Evolutionary conservation across 2,329 filamentous ascomycete genomes (phyloP), one percentile per base, ranked within the genome.

Genomic region (Fusarium oxysporum): DNA sequence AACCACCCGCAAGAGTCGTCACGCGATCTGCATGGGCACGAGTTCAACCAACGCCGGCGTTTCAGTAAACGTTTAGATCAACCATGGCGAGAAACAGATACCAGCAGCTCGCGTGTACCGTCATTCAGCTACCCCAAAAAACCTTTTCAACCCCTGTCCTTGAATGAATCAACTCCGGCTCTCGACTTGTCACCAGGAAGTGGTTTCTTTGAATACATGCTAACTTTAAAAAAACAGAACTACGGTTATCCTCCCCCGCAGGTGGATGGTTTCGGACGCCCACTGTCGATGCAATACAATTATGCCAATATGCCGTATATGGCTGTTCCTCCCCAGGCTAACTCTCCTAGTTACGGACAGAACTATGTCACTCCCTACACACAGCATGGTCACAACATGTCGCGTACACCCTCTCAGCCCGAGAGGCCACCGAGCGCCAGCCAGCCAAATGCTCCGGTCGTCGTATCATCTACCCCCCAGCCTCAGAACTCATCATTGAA

Each of bases 371-470:
- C 78, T 72, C 82, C 78, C 54, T 83, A 77, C 78, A 84, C 78
- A 81, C 86, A 85, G 76, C 89, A 69, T 89, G 92, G 80, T 87
- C 91, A 70, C 84, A 89, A 65, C 85, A 95, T 97, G 92, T 96
- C 95, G 5, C 92, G 95, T 76, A 95, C 90, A 68, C 90, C 92
- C 5, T 97, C 94, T 5, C 93, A 96, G 81, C 88, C 93, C n/a
- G 88, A 91, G 77, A 85, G 89, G 53, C 88, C 88, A 41, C 87
- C 91, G 32, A 93, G 93, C 82, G 93, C 85, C 81, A 90, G 80
- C 84, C 93, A 90, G 59, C 79, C 81, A 80, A 82, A 84, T 82
- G 81, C 91, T 82, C 85, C 90, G 78, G 90, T 82, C 80, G 87
- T 85, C 66, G 89, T 91, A 38, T 89, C 90, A n/a, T 89, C 90